Conservation (phyloP, 306 rosid genomes). For the Adenanthera pavonina region DNA sequence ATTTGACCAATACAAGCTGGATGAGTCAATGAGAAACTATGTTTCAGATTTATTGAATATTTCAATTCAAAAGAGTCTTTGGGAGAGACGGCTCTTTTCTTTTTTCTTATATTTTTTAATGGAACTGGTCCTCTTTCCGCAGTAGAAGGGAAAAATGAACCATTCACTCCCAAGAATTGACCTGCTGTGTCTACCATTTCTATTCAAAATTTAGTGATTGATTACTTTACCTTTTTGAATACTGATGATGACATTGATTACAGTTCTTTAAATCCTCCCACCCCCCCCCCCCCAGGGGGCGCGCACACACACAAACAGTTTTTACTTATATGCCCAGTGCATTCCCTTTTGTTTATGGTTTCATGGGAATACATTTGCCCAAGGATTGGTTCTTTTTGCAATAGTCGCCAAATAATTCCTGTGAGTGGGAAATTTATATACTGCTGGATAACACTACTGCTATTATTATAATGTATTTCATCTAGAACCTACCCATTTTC, state of each 20-base stretch:
- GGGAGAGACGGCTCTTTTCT: background rate
- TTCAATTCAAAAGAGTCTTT: background rate
- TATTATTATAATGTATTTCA: slow-evolving; percentile 9
- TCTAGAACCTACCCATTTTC: slow-evolving; percentile 30
- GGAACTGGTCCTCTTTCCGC: background rate
- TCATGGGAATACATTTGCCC: slow-evolving; percentile 17
- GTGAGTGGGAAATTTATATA: background rate
- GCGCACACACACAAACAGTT: no score
- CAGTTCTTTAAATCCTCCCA: slow-evolving; percentile 7
- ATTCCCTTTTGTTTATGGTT: slow-evolving; percentile 22
- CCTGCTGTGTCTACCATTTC: slow-evolving; percentile 15
- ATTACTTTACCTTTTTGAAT: background rate
- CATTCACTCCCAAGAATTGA: background rate
- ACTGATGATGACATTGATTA: slow-evolving; percentile 10
- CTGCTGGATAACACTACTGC: background rate
- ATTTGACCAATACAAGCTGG: slow-evolving; percentile 25
- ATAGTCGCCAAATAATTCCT: slow-evolving; percentile 41
- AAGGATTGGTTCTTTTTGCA: slow-evolving; percentile 23
- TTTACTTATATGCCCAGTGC: background rate
- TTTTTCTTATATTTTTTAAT: background rate
- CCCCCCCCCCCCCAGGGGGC: background rate
- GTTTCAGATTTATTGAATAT: slow-evolving; percentile 2
- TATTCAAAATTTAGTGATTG: background rate
- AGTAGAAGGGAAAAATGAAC: background rate
- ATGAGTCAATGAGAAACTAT: slow-evolving; percentile 28